Evolutionary conservation across 345 rosid genomes (phyloP).

Genomic region (sweet orange (Citrus sinensis)): DNA sequence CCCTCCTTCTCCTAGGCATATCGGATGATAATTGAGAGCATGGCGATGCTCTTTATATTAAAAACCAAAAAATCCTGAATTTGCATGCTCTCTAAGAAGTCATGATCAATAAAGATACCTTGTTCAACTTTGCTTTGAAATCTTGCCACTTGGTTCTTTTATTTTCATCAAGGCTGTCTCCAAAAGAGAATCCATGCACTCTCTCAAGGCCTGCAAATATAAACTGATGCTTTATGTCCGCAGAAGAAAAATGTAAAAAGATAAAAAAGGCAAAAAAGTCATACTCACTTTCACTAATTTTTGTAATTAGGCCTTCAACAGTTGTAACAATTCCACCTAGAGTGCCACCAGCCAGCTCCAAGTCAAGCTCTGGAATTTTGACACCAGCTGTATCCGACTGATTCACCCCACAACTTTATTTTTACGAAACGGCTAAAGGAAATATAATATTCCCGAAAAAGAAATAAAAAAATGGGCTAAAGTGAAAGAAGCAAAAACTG

Average conservation of each 20-base stretch:
- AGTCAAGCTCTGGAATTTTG: constrained; percentile 75
- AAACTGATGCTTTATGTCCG: neutral
- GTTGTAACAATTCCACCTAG: constrained; percentile 91
- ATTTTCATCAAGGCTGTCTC: constrained; percentile 75
- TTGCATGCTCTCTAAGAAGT: neutral
- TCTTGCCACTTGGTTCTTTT: constrained; percentile 74
- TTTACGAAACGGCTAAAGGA: too few species aligned
- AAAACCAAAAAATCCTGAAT: neutral
- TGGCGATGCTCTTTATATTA: neutral
- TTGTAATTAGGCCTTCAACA: constrained; percentile 85
- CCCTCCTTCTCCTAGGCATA: neutral
- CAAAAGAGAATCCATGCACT: constrained; percentile 93
- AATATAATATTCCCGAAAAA: too few species aligned
- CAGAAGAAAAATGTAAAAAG: neutral
- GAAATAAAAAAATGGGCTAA: neutral
- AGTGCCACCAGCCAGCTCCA: constrained; percentile 87
- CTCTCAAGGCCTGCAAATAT: constrained; percentile 72
- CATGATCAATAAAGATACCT: constrained; percentile 41
- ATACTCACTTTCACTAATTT: constrained; percentile 91
- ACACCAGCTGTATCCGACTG: constrained; percentile 94
- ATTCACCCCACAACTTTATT: constrained; percentile 4
- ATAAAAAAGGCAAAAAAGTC: constrained; percentile 6
- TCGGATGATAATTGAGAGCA: neutral
- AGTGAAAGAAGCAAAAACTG: neutral
- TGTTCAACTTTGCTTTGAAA: constrained; percentile 54